These are phyloP conservation scores for Starmerella khaoyaiensis DNA, from an alignment of 805 yeast species.

Conservation along the genomic window DNA sequence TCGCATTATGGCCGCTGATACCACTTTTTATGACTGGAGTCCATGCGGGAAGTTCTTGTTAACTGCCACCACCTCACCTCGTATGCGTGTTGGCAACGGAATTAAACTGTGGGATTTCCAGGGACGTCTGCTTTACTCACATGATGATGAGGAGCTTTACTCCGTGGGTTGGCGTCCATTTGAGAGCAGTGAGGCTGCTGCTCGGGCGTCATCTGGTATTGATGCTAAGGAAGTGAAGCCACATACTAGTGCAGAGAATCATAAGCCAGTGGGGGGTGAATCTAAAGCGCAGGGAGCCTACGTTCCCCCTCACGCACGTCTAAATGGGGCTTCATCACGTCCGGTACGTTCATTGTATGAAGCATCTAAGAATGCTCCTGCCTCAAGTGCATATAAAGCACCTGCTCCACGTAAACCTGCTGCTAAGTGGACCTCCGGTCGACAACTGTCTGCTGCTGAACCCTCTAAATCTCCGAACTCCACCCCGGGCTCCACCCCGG, in stretches of 20 bases:
- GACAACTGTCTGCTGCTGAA: no score
- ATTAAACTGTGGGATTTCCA: constrained; percentile 84
- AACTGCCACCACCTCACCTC: constrained; percentile 94
- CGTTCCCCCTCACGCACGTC: constrained; percentile 91
- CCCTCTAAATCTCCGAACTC: neutral
- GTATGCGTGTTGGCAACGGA: constrained; percentile 93
- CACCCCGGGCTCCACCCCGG: neutral
- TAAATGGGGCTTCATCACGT: constrained; percentile 24
- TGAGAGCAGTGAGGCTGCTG: constrained; percentile 31
- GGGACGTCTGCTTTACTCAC: constrained; percentile 66
- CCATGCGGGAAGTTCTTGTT: constrained; percentile 90
- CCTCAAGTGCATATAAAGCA: neutral
- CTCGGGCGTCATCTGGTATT: constrained; percentile 26
- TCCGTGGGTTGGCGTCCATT: constrained; percentile 77
- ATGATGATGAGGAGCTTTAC: constrained; percentile 70
- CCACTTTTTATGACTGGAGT: constrained; percentile 95
- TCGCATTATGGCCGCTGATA: constrained; percentile 80
- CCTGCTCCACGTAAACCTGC: no score
- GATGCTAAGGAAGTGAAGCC: constrained; percentile 43
- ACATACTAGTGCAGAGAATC: constrained; percentile 55
- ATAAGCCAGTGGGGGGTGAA: constrained; percentile 26
- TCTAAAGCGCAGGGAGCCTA: constrained; percentile 77
- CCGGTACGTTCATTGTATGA: constrained; percentile 24
- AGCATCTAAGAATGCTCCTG: constrained; percentile 12
- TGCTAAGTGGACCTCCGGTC: no score